Evolutionary conservation across 108 stramenopile genomes (phyloP).

Genomic region (Stephanodiscus minutulus): DNA sequence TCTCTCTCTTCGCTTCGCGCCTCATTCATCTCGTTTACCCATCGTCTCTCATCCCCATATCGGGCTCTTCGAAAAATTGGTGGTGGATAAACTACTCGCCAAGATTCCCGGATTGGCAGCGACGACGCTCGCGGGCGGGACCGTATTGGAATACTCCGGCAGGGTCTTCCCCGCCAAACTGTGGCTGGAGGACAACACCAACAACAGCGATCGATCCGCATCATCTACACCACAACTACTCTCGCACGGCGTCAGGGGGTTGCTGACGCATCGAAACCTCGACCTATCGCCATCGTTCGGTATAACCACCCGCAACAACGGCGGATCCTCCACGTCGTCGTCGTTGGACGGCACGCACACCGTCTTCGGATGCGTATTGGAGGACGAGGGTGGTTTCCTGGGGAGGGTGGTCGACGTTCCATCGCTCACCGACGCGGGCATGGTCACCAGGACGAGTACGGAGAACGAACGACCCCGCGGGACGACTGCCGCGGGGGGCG

Average conservation of each 20-base stretch:
- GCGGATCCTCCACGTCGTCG: constrained; percentile 23
- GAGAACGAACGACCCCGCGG: no score
- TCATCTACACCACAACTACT: background rate
- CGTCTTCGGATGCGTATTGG: constrained; percentile 80
- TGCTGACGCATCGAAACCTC: constrained; percentile 76
- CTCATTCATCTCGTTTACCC: background rate
- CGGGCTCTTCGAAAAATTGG: no score
- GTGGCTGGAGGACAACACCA: constrained; percentile 65
- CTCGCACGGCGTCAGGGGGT: constrained; percentile 62
- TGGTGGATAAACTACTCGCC: no score
- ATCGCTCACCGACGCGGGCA: constrained; percentile 38
- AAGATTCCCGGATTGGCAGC: constrained; percentile 70
- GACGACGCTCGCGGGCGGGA: constrained; percentile 59
- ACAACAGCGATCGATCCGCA: background rate
- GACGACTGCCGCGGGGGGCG: background rate
- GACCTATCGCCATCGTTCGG: constrained; percentile 77
- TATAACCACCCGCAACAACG: constrained; percentile 79
- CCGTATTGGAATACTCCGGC: constrained; percentile 67
- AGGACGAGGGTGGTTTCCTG: constrained; percentile 61
- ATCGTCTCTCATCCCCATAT: no score
- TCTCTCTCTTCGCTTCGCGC: no score
- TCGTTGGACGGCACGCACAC: constrained; percentile 71
- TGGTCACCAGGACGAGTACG: constrained; percentile 36
- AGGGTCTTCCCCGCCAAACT: constrained; percentile 69
- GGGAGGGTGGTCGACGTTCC: constrained; percentile 64